These are phyloP conservation scores for Aspergillus eucalypticola DNA, from an alignment of 2,329 filamentous ascomycete genomes.

Conservation along the genomic window DNA sequence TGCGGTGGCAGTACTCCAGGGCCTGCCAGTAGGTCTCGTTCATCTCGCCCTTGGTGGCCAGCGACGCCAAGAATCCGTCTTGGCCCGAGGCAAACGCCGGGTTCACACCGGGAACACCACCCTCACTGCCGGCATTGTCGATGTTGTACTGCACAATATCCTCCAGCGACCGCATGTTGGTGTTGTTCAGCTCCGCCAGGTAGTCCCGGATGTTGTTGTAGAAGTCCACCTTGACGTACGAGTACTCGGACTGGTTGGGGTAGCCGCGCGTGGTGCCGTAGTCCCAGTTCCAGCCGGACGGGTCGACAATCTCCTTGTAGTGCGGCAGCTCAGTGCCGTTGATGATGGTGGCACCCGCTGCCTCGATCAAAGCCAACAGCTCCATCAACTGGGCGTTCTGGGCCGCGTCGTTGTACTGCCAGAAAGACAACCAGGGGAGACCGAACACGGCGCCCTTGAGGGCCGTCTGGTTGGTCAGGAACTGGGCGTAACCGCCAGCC, in stretches of 20 bases:
- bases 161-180: slow-evolving; percentile 58
- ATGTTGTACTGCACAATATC: slow-evolving; percentile 67
- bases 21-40: slow-evolving; percentile 69
- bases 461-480: slow-evolving; percentile 54
- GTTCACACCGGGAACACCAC: slow-evolving; percentile 60
- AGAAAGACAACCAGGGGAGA: slow-evolving; percentile 71
- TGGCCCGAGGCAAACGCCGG: slow-evolving; percentile 71
- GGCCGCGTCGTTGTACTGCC: slow-evolving; percentile 59
- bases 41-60: slow-evolving; percentile 61
- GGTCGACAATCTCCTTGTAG: slow-evolving; percentile 63
- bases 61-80: slow-evolving; percentile 66
- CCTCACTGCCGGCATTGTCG: slow-evolving; percentile 66
- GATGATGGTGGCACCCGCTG: slow-evolving; percentile 66
- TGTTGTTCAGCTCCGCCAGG: slow-evolving; percentile 63
- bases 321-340: slow-evolving; percentile 69
- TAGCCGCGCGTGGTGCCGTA: slow-evolving; percentile 63
- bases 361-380: slow-evolving; percentile 56
- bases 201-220: slow-evolving; percentile 66
- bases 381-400: slow-evolving; percentile 57
- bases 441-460: slow-evolving; percentile 67
- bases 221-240: slow-evolving; percentile 65
- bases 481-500: slow-evolving; percentile 57
- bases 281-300: slow-evolving; percentile 73
- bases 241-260: slow-evolving; percentile 73
- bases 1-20: slow-evolving; percentile 60